Evolutionary conservation across 2,329 filamentous ascomycete genomes (phyloP), one percentile per base, ranked within the genome.

Genomic region (Paraconiothyrium brasiliense): DNA sequence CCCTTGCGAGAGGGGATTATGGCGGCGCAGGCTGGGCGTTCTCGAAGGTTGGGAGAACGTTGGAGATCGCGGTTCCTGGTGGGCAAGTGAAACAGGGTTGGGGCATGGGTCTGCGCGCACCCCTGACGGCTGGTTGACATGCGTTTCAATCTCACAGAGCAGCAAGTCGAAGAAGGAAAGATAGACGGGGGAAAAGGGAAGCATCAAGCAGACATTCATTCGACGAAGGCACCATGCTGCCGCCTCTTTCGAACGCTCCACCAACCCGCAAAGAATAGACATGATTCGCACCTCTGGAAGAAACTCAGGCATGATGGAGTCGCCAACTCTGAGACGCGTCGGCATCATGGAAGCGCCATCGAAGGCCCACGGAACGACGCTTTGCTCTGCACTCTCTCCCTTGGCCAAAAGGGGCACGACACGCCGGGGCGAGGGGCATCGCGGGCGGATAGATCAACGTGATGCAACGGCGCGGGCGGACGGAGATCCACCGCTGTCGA

Each of bases 401-500:
- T 43, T 52, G 49, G 30, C 39, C 43, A 24, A 47, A 56, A 56
- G 54, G 54, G 54, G 43, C 20, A 27, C 54, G 32, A 37, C 16
- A 44, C 24, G 30, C 30, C 30, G 41, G 30, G 32, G 54, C 27
- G 6, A 30, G 27, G 27, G 27, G 27, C 27, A 30, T 27, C 37
- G 41, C 54, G 43, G 52, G 41, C 52, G 52, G 52, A 55, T 55
- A 55, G 52, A 55, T 55, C 24, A 46, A 37, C 54, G 32, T 47
- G 54, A 47, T 47, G 54, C 54, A 56, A 56, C 54, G 54, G 43
- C 27, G 52, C 41, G 54, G 41, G 32, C 35, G 47, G 20, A 14
- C 41, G 35, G 22, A 41, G 35, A 60, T 59, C 61, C 54, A 56
- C 54, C 58, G 62, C 60, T 61, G 50, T 22, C 43, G n/a, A n/a